phyloP scores from a whole-genome alignment of 768 basidiomycete species.

The Mycena alexandri region DNA sequence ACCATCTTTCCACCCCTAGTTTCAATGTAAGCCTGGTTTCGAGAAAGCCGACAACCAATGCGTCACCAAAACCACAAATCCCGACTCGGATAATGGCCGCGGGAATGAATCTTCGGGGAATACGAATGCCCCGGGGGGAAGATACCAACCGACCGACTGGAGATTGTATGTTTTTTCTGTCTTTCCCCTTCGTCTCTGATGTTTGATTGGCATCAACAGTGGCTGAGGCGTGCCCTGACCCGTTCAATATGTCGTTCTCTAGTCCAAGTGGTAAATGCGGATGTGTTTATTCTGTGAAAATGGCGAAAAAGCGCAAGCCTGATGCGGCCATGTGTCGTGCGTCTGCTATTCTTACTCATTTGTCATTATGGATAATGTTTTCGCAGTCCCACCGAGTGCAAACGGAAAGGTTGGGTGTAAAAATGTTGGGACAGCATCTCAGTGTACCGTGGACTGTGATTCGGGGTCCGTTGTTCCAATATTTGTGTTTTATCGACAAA shows the following conservation, averaged over 20 bases:
- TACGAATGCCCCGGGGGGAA: no score
- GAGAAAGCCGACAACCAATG: neutral
- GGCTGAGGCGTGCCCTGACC: neutral
- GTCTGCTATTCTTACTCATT: neutral
- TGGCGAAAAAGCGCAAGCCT: neutral
- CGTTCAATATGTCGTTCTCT: neutral
- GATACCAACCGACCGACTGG: no score
- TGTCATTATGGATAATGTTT: no score
- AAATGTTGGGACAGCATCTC: neutral
- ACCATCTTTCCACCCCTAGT: neutral
- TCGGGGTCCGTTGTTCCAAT: neutral
- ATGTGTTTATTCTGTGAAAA: neutral
- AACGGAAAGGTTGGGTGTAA: neutral
- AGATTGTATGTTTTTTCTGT: neutral
- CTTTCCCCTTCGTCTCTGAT: no score
- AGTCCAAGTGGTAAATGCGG: neutral
- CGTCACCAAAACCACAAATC: no score
- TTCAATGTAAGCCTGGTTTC: constrained; percentile 7
- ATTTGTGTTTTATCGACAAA: no score
- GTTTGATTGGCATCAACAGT: neutral
- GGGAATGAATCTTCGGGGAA: neutral
- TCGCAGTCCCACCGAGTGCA: neutral
- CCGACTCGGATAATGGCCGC: neutral
- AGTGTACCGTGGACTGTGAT: neutral
- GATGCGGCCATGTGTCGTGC: constrained; percentile 5